These are phyloP conservation scores for Podospora pseudopauciseta DNA, from an alignment of 495 filamentous ascomycete genomes.

Conservation along the genomic window DNA sequence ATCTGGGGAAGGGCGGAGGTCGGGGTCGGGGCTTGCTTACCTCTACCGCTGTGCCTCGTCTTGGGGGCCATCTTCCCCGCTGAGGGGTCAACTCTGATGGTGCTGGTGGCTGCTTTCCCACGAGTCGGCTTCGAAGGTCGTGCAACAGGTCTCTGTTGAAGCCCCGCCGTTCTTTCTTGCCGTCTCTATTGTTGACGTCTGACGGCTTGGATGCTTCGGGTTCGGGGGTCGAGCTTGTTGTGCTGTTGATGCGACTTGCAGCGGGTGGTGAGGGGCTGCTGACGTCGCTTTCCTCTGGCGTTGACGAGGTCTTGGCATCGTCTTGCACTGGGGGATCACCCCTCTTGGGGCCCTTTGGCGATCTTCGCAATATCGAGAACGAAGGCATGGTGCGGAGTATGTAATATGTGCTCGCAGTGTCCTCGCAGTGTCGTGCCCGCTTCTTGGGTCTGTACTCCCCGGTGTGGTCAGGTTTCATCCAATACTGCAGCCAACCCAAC, in stretches of 20 bases:
- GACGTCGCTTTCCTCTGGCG: background rate
- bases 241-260: background rate
- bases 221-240: background rate
- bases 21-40: background rate
- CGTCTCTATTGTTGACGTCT: constrained; percentile 5
- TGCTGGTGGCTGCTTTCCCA: constrained; percentile 23
- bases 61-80: constrained; percentile 25
- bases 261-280: background rate
- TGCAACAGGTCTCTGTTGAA: constrained; percentile 39
- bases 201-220: background rate
- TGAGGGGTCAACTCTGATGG: constrained; percentile 28
- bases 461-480: constrained; percentile 11
- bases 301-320: constrained; percentile 19
- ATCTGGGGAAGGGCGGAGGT: constrained; percentile 5
- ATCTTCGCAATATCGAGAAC: constrained; percentile 31
- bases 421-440: constrained; percentile 15
- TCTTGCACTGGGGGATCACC: constrained; percentile 13
- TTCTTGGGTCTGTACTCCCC: constrained; percentile 7
- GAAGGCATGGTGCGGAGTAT: constrained; percentile 25
- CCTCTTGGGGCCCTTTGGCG: constrained; percentile 21
- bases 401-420: constrained; percentile 6
- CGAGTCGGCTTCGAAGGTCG: constrained; percentile 29
- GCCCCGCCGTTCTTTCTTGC: constrained; percentile 31
- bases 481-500: constrained; percentile 4
- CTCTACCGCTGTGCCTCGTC: constrained; percentile 17